Base-by-base conservation (phyloP, 2,329 filamentous ascomycete species). In the Trichoderma simmonsii region DNA sequence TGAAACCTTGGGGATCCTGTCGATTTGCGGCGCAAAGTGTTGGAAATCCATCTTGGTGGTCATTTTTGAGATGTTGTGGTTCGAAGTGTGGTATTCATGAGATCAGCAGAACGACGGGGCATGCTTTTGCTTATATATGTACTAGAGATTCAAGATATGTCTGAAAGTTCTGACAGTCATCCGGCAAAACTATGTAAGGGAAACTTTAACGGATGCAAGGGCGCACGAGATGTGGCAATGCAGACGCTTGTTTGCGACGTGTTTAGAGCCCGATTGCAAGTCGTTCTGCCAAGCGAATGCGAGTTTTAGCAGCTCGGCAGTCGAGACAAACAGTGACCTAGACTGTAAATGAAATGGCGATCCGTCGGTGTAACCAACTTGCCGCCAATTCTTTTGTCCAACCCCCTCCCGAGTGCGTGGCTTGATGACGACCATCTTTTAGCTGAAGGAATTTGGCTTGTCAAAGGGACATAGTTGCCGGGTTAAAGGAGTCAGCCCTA, bases 1-100 rank as follows among this genome's bases (percentile, higher is more conserved):
- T 11, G 59, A 15, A 8, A 9, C n/a, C 3, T 63, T 57, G 21
- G 39, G 57, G 3, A 72, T 12, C 15, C 14, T 43, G 24, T 54
- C 39, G 12, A 72, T 68, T 12, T 30, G 56, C n/a, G 63, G 57
- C 3, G 64, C 32, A 21, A 63, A 68, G 24, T 68, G 48, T n/a
- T 63, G 28, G n/a, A 72, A 72, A 61, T 72, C 56, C 71, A 72
- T 72, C 48, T 34, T 34, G 51, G 3, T 15, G 7, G 12, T 3
- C 15, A 36, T 24, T 15, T 9, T 14, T 70, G 54, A 21, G 51
- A 39, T 26, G 21, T 3, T 28, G 12, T 67, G 24, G 8, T 14
- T 57, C 3, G 30, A 24, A 11, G 6, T 32, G n/a, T n/a, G 57
- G 32, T 60, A 34, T 34, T 12, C 48, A 24, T 7, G n/a, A 54